Evolutionary conservation across 2,329 filamentous ascomycete genomes (phyloP).

Genomic region (Xylariomycetidae sp.): DNA sequence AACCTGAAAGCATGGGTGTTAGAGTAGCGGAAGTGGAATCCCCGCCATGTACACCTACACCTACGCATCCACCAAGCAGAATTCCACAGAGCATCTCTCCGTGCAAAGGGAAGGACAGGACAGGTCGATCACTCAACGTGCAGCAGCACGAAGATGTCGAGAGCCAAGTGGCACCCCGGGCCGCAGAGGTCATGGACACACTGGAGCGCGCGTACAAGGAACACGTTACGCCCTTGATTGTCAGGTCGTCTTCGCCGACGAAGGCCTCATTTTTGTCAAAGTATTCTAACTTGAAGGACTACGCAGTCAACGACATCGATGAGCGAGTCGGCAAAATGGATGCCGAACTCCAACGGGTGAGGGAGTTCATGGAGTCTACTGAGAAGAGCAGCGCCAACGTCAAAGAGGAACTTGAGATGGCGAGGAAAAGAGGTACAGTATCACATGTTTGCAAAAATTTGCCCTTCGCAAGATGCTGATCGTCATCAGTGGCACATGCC

Average conservation of each 20-base stretch:
- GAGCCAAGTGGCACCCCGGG: conserved; percentile 27
- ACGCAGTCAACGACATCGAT: conserved; percentile 73
- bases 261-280: conserved; percentile 58
- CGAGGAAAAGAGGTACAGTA: conserved; percentile 65
- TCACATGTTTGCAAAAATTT: background rate
- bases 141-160: too few species aligned
- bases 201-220: too few species aligned
- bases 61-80: conserved; percentile 11
- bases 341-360: conserved; percentile 63
- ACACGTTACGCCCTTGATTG: conserved; percentile 26
- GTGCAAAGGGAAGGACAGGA: too few species aligned
- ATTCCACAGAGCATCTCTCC: conserved; percentile 21
- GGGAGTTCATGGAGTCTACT: conserved; percentile 64
- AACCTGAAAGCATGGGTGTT: too few species aligned
- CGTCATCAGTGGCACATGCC: too few species aligned
- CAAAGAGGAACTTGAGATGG: conserved; percentile 67
- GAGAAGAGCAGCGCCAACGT: conserved; percentile 61
- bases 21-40: too few species aligned
- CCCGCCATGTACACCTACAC: too few species aligned
- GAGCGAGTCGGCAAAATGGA: conserved; percentile 72
- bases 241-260: conserved; percentile 37
- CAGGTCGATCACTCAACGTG: too few species aligned
- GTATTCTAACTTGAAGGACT: conserved; percentile 62
- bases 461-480: background rate
- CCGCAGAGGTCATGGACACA: too few species aligned